A percentile compares a stretch with the other conserved stretches of the same genome.
Evolutionary conservation across 805 yeast species (phyloP).

Genomic region (Teunomyces kruisii): DNA sequence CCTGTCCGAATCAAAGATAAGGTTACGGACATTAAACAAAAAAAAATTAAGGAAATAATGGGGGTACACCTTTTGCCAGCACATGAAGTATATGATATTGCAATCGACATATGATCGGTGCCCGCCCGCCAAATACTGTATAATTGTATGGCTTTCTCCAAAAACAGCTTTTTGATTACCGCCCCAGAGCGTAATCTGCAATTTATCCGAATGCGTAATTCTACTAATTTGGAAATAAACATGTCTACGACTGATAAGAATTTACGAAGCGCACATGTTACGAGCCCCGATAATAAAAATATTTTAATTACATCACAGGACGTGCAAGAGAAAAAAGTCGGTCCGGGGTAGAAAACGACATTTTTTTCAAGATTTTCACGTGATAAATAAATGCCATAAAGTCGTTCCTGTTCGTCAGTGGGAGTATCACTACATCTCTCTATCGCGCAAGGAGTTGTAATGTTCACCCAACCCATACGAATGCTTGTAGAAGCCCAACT

Average conservation of each 20-base stretch:
- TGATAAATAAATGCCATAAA: neutral
- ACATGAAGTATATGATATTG: too few relatives aligned
- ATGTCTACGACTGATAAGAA: constrained; percentile 1
- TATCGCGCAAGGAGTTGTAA: constrained; percentile 64
- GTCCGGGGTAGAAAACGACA: constrained; percentile 4
- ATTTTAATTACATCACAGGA: neutral
- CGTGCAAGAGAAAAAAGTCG: neutral
- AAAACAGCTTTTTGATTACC: too few relatives aligned
- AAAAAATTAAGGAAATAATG: too few relatives aligned
- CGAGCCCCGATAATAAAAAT: neutral
- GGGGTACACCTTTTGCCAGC: too few relatives aligned
- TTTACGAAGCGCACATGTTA: neutral
- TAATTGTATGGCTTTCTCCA: too few relatives aligned
- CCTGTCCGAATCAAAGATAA: too few relatives aligned
- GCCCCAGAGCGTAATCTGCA: neutral
- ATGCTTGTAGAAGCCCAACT: constrained; percentile 80
- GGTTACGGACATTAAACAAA: too few relatives aligned
- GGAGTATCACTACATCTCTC: neutral
- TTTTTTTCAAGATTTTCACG: constrained; percentile 6
- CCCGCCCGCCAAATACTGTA: too few relatives aligned
- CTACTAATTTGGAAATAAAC: neutral
- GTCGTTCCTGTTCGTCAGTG: neutral
- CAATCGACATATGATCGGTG: too few relatives aligned
- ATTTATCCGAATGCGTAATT: neutral
- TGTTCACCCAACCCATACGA: constrained; percentile 92